Base-by-base conservation (phyloP, 2,329 filamentous ascomycete genomes). In the Metarhizium sp. region DNA sequence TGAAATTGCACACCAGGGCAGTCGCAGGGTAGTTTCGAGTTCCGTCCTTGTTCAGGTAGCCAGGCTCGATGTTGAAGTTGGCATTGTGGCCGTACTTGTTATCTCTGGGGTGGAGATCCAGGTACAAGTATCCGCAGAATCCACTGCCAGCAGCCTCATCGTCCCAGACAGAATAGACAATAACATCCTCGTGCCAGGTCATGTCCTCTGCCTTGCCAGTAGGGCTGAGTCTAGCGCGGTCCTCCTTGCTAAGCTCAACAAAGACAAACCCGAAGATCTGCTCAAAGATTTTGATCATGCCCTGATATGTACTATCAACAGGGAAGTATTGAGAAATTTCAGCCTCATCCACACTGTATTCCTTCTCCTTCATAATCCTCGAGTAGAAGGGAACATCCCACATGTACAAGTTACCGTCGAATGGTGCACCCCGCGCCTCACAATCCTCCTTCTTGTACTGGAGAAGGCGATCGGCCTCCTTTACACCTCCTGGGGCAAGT, bases 61-160 rank as follows among this genome's bases (percentile, higher is more conserved):
- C 87, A 1, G 88, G 87, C 70, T 90, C 84, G 2, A 94, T 71
- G 69, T 85, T 88, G 75, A 94, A 92, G 75, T 92, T 92, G 64
- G 89, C 89, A 6, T 89, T 88, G 65, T 92, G 89, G 16, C 87
- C 85, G 67, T 92, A 92, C 70, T 94, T 94, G 69, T 90, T 88
- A 62, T 84, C 83, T 42, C 89, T 81, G 2, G 88, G 88, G 69
- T 90, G 87, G 20, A 92, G 78, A 69, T 94, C 89, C 14, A 94
- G 80, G 69, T 92, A 92, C 30, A 94, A 78, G 67, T 92, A 94
- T 45, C 89, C 89, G 6, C 89, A 85, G 64, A 94, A 94, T 40
- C 77, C 82, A 51, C 79, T 76, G 16, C 88, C 88, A 61, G 87
- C 84, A 2, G 77, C 78, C 57, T 83, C 80, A 59, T 92, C 86